A percentile compares a stretch with the other conserved stretches of the same genome.
Evolutionary conservation across 495 filamentous ascomycete genomes (phyloP).

Genomic region (Hypoxylon perforatum): DNA sequence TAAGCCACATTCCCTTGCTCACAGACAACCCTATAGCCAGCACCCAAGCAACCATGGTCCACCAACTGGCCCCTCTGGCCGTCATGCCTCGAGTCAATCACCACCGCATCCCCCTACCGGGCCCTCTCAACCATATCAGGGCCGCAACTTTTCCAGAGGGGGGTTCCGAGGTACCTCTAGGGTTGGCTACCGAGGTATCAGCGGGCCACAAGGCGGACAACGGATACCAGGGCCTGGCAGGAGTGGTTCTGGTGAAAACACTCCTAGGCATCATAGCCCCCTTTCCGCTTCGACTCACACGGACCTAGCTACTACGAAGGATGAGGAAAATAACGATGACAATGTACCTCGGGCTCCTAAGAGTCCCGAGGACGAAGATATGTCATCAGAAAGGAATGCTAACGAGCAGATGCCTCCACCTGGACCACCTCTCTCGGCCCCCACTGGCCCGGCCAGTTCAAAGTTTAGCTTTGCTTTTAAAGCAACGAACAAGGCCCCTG

Average conservation of each 20-base stretch:
- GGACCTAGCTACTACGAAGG: constrained; percentile 32
- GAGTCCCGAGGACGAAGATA: constrained; percentile 72
- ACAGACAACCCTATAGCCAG: constrained; percentile 55
- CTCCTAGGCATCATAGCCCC: constrained; percentile 40
- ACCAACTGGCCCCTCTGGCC: constrained; percentile 62
- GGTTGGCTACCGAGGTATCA: constrained; percentile 53
- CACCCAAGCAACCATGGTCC: constrained; percentile 67
- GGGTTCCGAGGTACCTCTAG: constrained; percentile 54
- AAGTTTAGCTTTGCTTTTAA: constrained; percentile 94
- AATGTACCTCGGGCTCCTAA: constrained; percentile 72
- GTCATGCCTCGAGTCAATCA: constrained; percentile 60
- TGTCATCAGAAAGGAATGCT: constrained; percentile 57
- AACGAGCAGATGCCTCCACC: constrained; percentile 60
- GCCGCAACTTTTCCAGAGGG: constrained; percentile 63
- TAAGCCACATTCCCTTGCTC: constrained; percentile 28
- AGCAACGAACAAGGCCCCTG: constrained; percentile 67
- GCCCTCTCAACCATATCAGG: constrained; percentile 64
- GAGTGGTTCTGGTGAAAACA: constrained; percentile 50
- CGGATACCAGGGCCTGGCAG: constrained; percentile 53
- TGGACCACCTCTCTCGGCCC: constrained; percentile 60
- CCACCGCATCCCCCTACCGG: constrained; percentile 59
- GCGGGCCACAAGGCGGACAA: constrained; percentile 70
- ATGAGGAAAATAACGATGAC: constrained; percentile 57
- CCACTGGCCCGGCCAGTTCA: constrained; percentile 67
- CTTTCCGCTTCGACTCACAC: constrained; percentile 47